Conservation (phyloP, 441 rosid genomes). For the Aleurites moluccanus region DNA sequence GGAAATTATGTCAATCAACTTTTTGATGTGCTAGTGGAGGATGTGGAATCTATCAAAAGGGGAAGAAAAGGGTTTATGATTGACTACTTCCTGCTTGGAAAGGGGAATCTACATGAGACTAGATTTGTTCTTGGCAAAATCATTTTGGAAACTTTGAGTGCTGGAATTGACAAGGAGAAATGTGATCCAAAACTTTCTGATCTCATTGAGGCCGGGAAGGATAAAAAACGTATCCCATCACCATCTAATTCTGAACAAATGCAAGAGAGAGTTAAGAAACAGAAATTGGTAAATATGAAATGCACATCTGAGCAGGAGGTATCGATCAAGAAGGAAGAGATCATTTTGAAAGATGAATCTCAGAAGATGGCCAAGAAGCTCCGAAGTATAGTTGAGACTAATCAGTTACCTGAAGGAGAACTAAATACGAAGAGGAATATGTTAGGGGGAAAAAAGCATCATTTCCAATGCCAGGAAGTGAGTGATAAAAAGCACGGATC, state of each 20-base stretch:
- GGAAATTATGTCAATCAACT: slow-evolving; percentile 38
- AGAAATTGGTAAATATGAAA: slow-evolving; percentile 23
- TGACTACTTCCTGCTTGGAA: slow-evolving; percentile 49
- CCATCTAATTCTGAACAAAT: slow-evolving; percentile 24
- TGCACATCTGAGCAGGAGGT: slow-evolving; percentile 15
- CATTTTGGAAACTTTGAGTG: slow-evolving; percentile 64
- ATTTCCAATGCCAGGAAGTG: slow-evolving; percentile 16
- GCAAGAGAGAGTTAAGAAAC: slow-evolving; percentile 33
- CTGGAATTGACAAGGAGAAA: slow-evolving; percentile 27
- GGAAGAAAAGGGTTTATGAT: slow-evolving; percentile 36
- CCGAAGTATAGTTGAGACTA: slow-evolving; percentile 1
- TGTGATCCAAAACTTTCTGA: slow-evolving; percentile 18
- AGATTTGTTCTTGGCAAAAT: slow-evolving; percentile 77
- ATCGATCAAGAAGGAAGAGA: slow-evolving; percentile 8
- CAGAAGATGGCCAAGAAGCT: slow-evolving; percentile 20
- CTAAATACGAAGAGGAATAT: slow-evolving; percentile 19
- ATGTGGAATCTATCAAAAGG: slow-evolving; percentile 38
- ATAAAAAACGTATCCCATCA: slow-evolving; percentile 19
- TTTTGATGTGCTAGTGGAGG: slow-evolving; percentile 46
- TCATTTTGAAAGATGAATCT: slow-evolving; percentile 12
- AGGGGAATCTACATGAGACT: slow-evolving; percentile 57
- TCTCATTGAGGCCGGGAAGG: slow-evolving; percentile 17
- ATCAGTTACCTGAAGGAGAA: slow-evolving; percentile 12
- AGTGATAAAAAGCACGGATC: slow-evolving; percentile 2
- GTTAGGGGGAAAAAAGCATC: slow-evolving; percentile 2